Conservation (phyloP, 495 filamentous ascomycete genomes). For the Lasiosphaeria ovina region DNA sequence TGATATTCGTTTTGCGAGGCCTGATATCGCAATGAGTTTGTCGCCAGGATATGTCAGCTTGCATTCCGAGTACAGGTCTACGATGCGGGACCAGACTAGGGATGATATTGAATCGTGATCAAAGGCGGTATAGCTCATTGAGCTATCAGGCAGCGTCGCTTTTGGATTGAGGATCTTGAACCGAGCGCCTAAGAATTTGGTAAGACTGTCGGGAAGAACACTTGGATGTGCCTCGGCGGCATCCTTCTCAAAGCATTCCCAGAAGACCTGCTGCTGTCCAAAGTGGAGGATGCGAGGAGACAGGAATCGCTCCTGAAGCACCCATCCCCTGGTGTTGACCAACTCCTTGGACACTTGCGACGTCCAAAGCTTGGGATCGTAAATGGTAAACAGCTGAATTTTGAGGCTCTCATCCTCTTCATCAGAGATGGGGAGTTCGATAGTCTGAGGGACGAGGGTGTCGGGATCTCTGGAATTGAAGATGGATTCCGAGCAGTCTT, state of each 20-base stretch:
- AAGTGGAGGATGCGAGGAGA: slow-evolving; percentile 14
- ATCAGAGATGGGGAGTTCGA: not conserved
- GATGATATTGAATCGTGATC: not conserved
- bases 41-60: slow-evolving; percentile 8
- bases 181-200: not conserved
- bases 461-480: not conserved
- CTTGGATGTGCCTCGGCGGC: slow-evolving; percentile 2
- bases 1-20: not conserved
- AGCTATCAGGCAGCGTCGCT: not conserved
- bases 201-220: not conserved
- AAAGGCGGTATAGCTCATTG: not conserved
- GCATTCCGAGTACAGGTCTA: slow-evolving; percentile 2
- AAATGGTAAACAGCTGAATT: not conserved
- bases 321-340: slow-evolving; percentile 4
- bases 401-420: not conserved
- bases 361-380: not conserved
- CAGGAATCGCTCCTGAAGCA: slow-evolving; percentile 7
- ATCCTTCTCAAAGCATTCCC: slow-evolving; percentile 10
- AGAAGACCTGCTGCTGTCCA: slow-evolving; percentile 1
- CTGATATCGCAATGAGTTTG: slow-evolving; percentile 11
- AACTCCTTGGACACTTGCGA: not conserved
- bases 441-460: not conserved
- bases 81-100: not conserved
- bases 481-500: not conserved
- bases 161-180: slow-evolving; percentile 1